These are phyloP conservation scores for Pichia cactophila DNA, from an alignment of 1,139 yeast genomes.

Conservation along the genomic window DNA sequence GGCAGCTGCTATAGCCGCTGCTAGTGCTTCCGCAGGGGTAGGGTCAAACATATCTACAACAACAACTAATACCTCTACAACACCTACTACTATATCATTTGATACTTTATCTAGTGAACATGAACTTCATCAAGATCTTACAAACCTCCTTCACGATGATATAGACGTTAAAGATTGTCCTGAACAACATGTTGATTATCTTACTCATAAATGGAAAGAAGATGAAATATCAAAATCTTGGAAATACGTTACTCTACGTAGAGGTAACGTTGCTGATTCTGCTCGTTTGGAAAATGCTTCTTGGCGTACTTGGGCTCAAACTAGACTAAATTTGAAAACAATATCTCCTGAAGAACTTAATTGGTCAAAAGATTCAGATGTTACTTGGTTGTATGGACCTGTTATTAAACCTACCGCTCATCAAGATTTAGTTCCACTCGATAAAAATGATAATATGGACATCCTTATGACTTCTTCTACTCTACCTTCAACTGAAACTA, in stretches of 20 bases:
- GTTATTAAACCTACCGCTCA: conserved; percentile 31
- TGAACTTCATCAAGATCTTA: conserved; percentile 5
- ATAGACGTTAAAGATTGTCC: conserved; percentile 76
- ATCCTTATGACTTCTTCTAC: not conserved
- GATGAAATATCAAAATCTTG: conserved; percentile 88
- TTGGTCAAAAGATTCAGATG: conserved; percentile 74
- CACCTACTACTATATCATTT: not conserved
- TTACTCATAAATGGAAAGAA: conserved; percentile 94
- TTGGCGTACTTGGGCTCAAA: conserved; percentile 87
- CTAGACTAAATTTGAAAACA: conserved; percentile 61
- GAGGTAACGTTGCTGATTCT: conserved; percentile 65
- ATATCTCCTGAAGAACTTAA: conserved; percentile 71
- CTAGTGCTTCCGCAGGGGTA: not conserved
- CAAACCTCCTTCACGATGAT: conserved; percentile 62
- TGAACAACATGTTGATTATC: conserved; percentile 83
- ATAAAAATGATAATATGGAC: not conserved
- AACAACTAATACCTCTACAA: conserved; percentile 4
- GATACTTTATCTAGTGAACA: not conserved
- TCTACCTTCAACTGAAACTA: conserved; percentile 1
- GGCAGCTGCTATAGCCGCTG: conserved; percentile 4
- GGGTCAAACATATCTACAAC: not conserved
- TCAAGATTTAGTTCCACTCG: not conserved
- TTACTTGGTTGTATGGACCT: conserved; percentile 86
- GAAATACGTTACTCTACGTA: conserved; percentile 80
- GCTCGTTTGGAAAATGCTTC: conserved; percentile 73